Evolutionary conservation across 23 red algal species (phyloP).

Genomic region (Gracilaria gracilis): DNA sequence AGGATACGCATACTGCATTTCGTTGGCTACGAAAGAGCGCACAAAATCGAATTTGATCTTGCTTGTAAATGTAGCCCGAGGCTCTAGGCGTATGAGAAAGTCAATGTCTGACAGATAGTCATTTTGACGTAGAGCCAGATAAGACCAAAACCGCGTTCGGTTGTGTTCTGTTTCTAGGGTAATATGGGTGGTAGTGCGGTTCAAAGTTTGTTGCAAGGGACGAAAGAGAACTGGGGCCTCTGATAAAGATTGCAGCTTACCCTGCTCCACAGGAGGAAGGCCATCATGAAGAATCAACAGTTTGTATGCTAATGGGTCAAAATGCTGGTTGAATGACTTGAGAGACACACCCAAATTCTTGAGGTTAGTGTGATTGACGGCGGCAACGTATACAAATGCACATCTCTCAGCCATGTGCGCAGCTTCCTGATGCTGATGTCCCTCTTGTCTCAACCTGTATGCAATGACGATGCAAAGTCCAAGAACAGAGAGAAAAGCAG

Average conservation of each 20-base stretch:
- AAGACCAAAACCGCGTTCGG: constrained; percentile 57
- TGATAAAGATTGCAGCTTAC: constrained; percentile 46
- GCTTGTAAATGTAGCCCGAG: constrained; percentile 25
- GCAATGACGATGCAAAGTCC: constrained; percentile 4
- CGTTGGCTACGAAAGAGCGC: constrained; percentile 37
- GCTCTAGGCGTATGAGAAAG: constrained; percentile 48
- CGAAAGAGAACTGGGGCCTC: constrained; percentile 56
- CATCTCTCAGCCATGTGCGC: constrained; percentile 28
- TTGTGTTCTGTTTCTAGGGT: neutral
- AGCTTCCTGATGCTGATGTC: constrained; percentile 1
- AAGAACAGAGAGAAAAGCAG: constrained; percentile 36
- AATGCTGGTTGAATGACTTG: constrained; percentile 21
- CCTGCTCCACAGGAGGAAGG: constrained; percentile 60
- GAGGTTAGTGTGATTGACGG: constrained; percentile 41
- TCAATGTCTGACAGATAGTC: constrained; percentile 54
- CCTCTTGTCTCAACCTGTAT: constrained; percentile 10
- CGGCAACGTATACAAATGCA: constrained; percentile 57
- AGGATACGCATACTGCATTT: constrained; percentile 59
- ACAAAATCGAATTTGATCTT: constrained; percentile 53
- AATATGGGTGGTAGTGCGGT: constrained; percentile 20
- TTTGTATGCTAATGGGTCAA: constrained; percentile 27
- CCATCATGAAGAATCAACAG: constrained; percentile 62
- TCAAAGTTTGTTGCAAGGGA: constrained; percentile 33
- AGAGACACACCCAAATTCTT: constrained; percentile 27
- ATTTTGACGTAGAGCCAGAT: constrained; percentile 31